These are phyloP conservation scores for Globomyces sp. DNA, from an alignment of 371 early-diverging fungal species.

Conservation along the genomic window DNA sequence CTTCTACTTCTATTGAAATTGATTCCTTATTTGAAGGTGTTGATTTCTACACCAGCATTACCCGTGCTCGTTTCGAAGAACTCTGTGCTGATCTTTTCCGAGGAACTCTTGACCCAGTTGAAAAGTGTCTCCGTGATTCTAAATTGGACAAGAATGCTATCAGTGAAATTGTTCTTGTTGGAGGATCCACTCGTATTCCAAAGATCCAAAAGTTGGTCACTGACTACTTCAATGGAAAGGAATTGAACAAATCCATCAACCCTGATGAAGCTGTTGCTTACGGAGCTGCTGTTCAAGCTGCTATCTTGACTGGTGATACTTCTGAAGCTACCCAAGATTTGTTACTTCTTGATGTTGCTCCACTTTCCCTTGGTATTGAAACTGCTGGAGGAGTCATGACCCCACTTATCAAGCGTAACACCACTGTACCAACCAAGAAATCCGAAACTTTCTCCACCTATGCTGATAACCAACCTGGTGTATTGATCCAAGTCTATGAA, in stretches of 20 bases:
- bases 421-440: conserved; percentile 97
- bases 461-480: conserved; percentile 97
- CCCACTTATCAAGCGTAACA: conserved; percentile 94
- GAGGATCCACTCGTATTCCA: conserved; percentile 99
- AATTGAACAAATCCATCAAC: conserved; percentile 96
- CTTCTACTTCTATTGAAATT: conserved; percentile 89
- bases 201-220: conserved; percentile 97
- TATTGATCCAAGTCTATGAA: conserved; percentile 96
- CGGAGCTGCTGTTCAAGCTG: conserved; percentile 98
- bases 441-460: conserved; percentile 97
- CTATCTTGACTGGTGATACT: conserved; percentile 86
- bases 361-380: conserved; percentile 73
- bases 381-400: conserved; percentile 98
- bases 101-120: conserved; percentile 91
- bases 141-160: conserved; percentile 92
- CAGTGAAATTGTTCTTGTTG: conserved; percentile 97
- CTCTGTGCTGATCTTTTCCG: conserved; percentile 94
- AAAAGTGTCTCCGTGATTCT: conserved; percentile 91
- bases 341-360: conserved; percentile 65
- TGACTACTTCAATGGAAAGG: conserved; percentile 97
- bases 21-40: conserved; percentile 93
- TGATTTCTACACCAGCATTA: conserved; percentile 87
- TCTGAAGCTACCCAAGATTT: conserved; percentile 86
- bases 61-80: conserved; percentile 97
- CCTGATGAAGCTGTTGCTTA: conserved; percentile 99